These are phyloP conservation scores for Oxyria digyna DNA, from an alignment of 148 eudicot species.

Conservation along the genomic window DNA sequence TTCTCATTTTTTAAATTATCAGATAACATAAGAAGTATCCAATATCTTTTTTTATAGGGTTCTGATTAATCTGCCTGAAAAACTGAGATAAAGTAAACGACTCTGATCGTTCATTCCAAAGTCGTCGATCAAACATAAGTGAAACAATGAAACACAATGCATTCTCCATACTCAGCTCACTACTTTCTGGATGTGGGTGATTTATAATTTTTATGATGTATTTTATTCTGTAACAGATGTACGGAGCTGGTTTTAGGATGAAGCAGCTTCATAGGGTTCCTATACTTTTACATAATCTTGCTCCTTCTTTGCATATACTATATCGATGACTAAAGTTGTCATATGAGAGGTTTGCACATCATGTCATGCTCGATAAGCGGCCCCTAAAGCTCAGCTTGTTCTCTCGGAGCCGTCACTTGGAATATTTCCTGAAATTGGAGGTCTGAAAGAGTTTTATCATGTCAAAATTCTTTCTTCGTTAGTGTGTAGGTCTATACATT, in stretches of 20 bases:
- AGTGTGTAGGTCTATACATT: background rate
- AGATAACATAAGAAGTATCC: too few species aligned
- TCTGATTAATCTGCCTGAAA: background rate
- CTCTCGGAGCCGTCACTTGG: slow-evolving; percentile 90
- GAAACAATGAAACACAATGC: background rate
- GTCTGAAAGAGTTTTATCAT: slow-evolving; percentile 14
- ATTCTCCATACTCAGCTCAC: background rate
- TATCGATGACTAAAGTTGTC: background rate
- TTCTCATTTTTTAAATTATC: too few species aligned
- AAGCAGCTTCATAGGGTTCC: too few species aligned
- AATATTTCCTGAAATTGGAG: slow-evolving; percentile 84
- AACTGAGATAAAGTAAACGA: background rate
- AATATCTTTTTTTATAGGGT: background rate
- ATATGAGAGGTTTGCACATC: slow-evolving; percentile 29
- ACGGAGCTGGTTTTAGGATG: too few species aligned
- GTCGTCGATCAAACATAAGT: background rate
- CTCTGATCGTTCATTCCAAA: background rate
- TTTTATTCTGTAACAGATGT: too few species aligned
- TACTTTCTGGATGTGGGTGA: slow-evolving; percentile 62
- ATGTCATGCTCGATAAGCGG: slow-evolving; percentile 83
- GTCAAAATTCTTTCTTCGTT: background rate
- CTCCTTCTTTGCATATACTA: background rate
- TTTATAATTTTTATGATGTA: too few species aligned
- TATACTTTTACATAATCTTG: background rate
- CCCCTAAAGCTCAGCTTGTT: slow-evolving; percentile 71